phyloP scores from a whole-genome alignment of 371 early-diverging fungal species.

The Funneliformis caledonium region DNA sequence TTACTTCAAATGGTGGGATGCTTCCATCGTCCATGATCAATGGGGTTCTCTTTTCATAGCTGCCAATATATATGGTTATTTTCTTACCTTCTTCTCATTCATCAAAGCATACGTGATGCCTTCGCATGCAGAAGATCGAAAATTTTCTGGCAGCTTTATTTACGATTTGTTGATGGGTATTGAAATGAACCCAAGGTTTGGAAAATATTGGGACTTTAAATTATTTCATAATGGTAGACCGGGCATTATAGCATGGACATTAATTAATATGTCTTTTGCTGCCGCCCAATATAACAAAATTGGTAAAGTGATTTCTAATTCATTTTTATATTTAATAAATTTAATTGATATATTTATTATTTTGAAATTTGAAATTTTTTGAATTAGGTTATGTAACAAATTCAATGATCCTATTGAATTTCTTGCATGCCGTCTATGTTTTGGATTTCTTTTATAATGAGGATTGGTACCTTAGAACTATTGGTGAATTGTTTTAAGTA shows the following conservation, averaged over 20 bases:
- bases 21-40: slow-evolving; percentile 72
- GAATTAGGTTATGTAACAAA: slow-evolving; percentile 70
- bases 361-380: not conserved
- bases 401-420: slow-evolving; percentile 75
- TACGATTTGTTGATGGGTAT: slow-evolving; percentile 80
- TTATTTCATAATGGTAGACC: slow-evolving; percentile 85
- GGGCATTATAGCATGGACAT: slow-evolving; percentile 83
- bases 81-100: slow-evolving; percentile 71
- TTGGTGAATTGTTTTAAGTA: slow-evolving; percentile 46
- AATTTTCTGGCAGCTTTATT: slow-evolving; percentile 67
- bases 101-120: slow-evolving; percentile 76
- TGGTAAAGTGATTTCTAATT: not conserved
- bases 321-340: not conserved
- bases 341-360: not conserved
- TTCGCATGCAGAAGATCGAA: slow-evolving; percentile 80
- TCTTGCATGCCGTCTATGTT: slow-evolving; percentile 75
- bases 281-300: slow-evolving; percentile 70
- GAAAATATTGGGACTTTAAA: slow-evolving; percentile 77
- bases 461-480: slow-evolving; percentile 85
- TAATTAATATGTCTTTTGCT: slow-evolving; percentile 74
- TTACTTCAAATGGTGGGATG: slow-evolving; percentile 60
- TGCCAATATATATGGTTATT: slow-evolving; percentile 78
- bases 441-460: slow-evolving; percentile 82
- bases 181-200: slow-evolving; percentile 81
- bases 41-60: slow-evolving; percentile 77